A percentile compares a stretch with the other conserved stretches of the same genome.
Evolutionary conservation across 495 filamentous ascomycete species (phyloP).

Genomic region (Chaetomium cochliodes): DNA sequence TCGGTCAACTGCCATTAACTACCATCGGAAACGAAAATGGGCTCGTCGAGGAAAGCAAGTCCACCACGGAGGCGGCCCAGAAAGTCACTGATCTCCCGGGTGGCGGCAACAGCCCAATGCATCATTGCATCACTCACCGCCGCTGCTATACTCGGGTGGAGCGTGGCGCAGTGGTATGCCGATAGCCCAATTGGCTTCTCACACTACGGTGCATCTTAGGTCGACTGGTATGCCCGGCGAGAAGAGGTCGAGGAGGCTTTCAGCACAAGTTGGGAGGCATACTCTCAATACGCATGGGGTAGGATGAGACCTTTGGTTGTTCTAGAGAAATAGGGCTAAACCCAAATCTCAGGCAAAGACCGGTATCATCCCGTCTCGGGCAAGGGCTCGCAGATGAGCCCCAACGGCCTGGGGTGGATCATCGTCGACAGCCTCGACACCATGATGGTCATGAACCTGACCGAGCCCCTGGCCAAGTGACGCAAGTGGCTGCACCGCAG

Average conservation of each 20-base stretch:
- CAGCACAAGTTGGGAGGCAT: conserved; percentile 82
- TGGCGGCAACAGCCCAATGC: no score
- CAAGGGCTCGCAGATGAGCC: conserved; percentile 72
- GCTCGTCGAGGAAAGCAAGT: background rate
- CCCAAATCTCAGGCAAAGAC: conserved; percentile 65
- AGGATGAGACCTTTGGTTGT: conserved; percentile 34
- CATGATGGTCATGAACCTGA: conserved; percentile 96
- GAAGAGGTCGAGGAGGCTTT: conserved; percentile 77
- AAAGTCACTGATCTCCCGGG: background rate
- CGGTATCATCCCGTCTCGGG: conserved; percentile 79
- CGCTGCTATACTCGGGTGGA: background rate
- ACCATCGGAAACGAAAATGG: no score
- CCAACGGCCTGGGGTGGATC: conserved; percentile 87
- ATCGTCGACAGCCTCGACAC: conserved; percentile 95
- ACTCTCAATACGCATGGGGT: conserved; percentile 94
- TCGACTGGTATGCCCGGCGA: conserved; percentile 7
- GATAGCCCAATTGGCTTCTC: conserved; percentile 6
- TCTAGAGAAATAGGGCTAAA: background rate
- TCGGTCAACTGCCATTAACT: no score
- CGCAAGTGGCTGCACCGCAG: conserved; percentile 82
- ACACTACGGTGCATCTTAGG: background rate
- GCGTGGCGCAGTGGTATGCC: background rate
- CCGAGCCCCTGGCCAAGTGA: conserved; percentile 76
- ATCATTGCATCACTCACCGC: background rate
- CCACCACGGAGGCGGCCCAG: background rate